These are phyloP conservation scores for Naganishia albida DNA, from an alignment of 1,284 basidiomycete species.

Conservation along the genomic window DNA sequence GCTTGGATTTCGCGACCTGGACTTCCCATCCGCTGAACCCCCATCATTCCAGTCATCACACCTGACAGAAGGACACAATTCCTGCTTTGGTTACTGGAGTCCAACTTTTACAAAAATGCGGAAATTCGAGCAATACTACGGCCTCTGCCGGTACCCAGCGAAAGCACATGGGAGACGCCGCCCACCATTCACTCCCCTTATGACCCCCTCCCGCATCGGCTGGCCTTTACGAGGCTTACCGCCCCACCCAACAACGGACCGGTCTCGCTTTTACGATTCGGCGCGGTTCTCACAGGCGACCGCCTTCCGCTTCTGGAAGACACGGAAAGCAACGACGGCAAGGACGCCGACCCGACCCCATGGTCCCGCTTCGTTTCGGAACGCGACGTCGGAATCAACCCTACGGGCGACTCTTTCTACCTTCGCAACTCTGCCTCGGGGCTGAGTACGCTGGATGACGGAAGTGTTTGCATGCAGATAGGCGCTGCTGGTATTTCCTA, in stretches of 20 bases:
- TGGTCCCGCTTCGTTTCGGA: slow-evolving; percentile 21
- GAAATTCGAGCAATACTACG: background rate
- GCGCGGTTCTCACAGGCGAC: slow-evolving; percentile 26
- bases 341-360: background rate
- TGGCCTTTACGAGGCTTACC: slow-evolving; percentile 4
- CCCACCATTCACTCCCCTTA: background rate
- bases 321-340: background rate
- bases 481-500: too few relatives aligned
- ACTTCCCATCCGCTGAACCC: background rate
- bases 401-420: slow-evolving; percentile 22
- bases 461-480: background rate
- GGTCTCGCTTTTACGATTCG: slow-evolving; percentile 14
- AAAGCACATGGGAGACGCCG: slow-evolving; percentile 22
- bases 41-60: background rate
- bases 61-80: slow-evolving; percentile 8
- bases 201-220: background rate
- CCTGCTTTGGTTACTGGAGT: slow-evolving; percentile 3
- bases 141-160: background rate
- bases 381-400: slow-evolving; percentile 15
- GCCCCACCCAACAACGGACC: slow-evolving; percentile 20
- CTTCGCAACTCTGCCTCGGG: slow-evolving; percentile 9
- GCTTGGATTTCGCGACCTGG: background rate
- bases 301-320: slow-evolving; percentile 4
- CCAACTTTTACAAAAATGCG: background rate
- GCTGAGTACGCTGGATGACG: slow-evolving; percentile 1